Base-by-base conservation (phyloP, 2,329 filamentous ascomycete genomes). In the Cladosporium cucumerinum region DNA sequence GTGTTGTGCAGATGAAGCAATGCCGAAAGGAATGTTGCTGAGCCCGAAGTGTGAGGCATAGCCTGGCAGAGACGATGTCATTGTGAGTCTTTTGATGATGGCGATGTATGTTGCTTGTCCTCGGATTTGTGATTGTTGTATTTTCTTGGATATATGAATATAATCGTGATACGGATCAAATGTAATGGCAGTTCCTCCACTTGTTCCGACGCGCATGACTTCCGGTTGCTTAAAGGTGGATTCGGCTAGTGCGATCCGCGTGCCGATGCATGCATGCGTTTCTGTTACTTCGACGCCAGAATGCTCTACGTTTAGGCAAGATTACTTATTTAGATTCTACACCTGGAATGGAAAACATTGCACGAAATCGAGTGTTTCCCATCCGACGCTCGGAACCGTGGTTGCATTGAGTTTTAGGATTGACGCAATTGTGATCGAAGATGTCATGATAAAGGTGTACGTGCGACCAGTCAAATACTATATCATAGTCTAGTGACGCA, bases 21-120 rank as follows among this genome's bases (percentile, higher is more conserved):
- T 78, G 11, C 83, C 83, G 58, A 83, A 86, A 0, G 84, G 84
- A 46, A 86, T 81, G 65, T 86, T 86, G 23, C 77, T 72, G 48
- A 83, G 70, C 0, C 82, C 84, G 69, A 86, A 86, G 67, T 83
- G 81, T 18, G 67, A 66, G 51, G 39, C 52, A 46, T 70, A 72
- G 21, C 71, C 71, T 51, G 62, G 57, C 3, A 61, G 59, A 46
- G 69, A 67, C 6, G 66, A 63, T 21, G 66, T 66, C 68, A 70
- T 67, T 25, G 30, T 62, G 10, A 21, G 2, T 5, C 2, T 18
- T 51, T 1, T 12, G 10, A 8, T 21, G 16, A 30, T 8, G 34
- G 25, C 25, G 36, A 46, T 3, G 21, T 21, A 12, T 46, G 11
- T 34, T 34, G 32, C 28, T n/a, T n/a, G 14, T 43, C 6, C 5